Evolutionary conservation across 306 rosid genomes (phyloP).

Genomic region (Lablab purpureus): DNA sequence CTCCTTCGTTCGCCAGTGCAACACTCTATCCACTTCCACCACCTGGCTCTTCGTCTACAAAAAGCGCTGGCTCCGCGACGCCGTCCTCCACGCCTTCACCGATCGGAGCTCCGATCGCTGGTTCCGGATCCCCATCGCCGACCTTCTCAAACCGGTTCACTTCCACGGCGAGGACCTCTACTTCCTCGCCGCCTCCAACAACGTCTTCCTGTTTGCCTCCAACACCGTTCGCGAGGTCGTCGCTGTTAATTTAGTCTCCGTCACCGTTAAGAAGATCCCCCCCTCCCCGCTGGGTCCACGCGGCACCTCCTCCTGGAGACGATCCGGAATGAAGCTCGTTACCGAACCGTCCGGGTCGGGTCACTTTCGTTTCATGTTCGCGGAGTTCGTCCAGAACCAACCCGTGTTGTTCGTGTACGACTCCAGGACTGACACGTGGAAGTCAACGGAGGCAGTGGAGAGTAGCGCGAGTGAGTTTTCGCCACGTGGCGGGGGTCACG

Average conservation of each 20-base stretch:
- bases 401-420: constrained; percentile 58
- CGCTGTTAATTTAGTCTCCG: constrained; percentile 58
- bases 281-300: constrained; percentile 73
- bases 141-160: constrained; percentile 55
- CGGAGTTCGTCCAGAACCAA: constrained; percentile 56
- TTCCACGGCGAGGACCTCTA: constrained; percentile 63
- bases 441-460: constrained; percentile 48
- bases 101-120: constrained; percentile 63
- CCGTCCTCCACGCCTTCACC: constrained; percentile 64
- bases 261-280: constrained; percentile 63
- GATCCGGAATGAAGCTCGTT: constrained; percentile 68
- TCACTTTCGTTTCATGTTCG: constrained; percentile 61
- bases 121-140: constrained; percentile 62
- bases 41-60: constrained; percentile 74
- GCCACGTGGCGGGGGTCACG: constrained; percentile 46
- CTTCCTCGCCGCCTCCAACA: constrained; percentile 62
- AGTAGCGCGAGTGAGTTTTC: background rate
- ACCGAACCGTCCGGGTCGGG: constrained; percentile 49
- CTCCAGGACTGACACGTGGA: constrained; percentile 56
- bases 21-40: constrained; percentile 56
- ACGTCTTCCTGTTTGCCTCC: constrained; percentile 61
- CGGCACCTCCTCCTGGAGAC: constrained; percentile 71
- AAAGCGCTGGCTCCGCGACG: constrained; percentile 71
- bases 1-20: constrained; percentile 60
- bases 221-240: constrained; percentile 57